Evolutionary conservation across 2,329 filamentous ascomycete species (phyloP), one percentile per base, ranked within the genome.

Genomic region (Xylaria sp.): DNA sequence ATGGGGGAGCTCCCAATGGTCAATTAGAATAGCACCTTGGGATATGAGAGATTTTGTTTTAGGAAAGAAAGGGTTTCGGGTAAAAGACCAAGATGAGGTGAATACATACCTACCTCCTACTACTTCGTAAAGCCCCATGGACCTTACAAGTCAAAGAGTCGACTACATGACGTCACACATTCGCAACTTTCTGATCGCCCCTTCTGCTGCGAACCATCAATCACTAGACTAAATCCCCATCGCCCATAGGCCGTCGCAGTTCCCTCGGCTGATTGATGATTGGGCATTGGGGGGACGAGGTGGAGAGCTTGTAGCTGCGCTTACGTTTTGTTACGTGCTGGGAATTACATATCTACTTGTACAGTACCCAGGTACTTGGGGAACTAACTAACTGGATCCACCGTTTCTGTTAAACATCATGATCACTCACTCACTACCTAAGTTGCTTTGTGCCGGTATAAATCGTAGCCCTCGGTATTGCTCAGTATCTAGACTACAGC

Each of bases 161-260:
- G 54, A 35, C 5, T 53, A 40, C 58, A 67, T 71, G 69, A 71
- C 69, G 69, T 71, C 69, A 71, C 69, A 2, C 21, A 60, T 29
- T 60, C 53, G 63, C 66, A 61, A 62, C 63, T 58, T 65, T 37
- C 51, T 10, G 50, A 35, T 9, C 10, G 32, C 35, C 13, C 21
- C 21, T 51, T 53, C 13, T 27, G 12, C 13, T 27, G 12, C 16
- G 10, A 54, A 42, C 35, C 12, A 51, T 27, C 48, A 5, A 29
- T 13, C 37, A 48, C 60, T 55, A 50, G 10, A 57, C 29, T 32
- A 61, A 50, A 60, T 67, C 51, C 23, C 47, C 42, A 62, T 62
- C 13, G n/a, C 58, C 32, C 10, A 35, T 42, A 42, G 40, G 40
- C 40, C 40, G 5, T 42, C 40, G 42, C 62, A 44, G 8, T 62